Evolutionary conservation across 768 basidiomycete species (phyloP), one percentile per base, ranked within the genome.

Genomic region (Xerocomellus intermedius): DNA sequence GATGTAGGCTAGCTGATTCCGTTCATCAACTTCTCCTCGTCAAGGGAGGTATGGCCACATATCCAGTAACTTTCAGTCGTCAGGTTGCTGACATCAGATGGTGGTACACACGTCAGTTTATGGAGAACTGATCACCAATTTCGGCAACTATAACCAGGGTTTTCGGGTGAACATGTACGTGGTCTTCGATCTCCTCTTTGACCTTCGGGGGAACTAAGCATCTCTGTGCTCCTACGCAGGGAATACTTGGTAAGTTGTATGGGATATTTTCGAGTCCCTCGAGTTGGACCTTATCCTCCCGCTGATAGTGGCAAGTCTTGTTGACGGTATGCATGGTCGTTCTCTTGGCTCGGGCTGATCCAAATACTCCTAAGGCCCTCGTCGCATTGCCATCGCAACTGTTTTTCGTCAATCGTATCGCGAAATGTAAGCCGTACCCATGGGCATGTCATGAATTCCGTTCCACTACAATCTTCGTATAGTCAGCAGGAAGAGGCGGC

Each of bases 371-470:
- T n/a, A 35, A 63, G 62, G 39, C 21, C 2, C 36, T 65, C 14
- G 59, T 61, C 14, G 59, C 62, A 32, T 49, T 64, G 13, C 59
- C 63, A 9, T 50, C 63, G 0, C 62, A 63, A 24, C 32, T 63
- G 9, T 63, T 63, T 46, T 63, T 63, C 30, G 38, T 63, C 21
- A 44, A 57, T 30, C 63, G 63, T 3, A 63, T 63, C 28, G 47
- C 52, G 21, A 64, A 55, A 41, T 63, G 62, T 65, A 44, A 30
- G 63, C 52, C 37, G 9, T 53, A 8, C 22, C 28, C 47, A 43
- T 39, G 22, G 13, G 6, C 43, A 26, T 50, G 39, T 49, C 50
- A 13, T 41, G 37, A 36, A 22, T 35, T 4, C 41, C 19, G 13
- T 55, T 35, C 22, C 32, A 48, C 45, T 28, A 39, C 43, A 47